Percentiles rank a stretch among this genome's conserved stretches.
phyloP scores from a whole-genome alignment of 805 yeast genomes.

The Candida quercuum region DNA sequence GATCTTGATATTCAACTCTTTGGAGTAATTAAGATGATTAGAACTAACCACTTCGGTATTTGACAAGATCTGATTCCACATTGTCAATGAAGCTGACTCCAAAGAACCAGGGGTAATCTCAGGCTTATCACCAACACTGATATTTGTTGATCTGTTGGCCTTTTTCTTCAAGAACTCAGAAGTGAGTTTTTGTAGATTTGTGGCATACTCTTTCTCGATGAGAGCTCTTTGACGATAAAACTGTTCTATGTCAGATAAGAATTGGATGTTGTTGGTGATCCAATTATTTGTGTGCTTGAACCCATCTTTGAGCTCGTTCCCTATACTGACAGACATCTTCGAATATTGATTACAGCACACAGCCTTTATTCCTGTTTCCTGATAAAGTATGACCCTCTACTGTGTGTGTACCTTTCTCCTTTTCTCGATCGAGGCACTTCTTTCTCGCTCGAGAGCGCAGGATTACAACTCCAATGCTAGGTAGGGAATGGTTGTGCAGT shows the following conservation, averaged over 20 bases:
- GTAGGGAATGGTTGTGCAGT: too few species aligned
- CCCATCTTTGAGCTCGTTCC: constrained; percentile 75
- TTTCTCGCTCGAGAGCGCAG: too few species aligned
- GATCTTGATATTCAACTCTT: constrained; percentile 54
- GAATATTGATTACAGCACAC: too few species aligned
- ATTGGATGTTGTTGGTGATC: constrained; percentile 66
- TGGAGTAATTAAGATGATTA: constrained; percentile 55
- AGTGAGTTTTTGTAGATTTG: constrained; percentile 57
- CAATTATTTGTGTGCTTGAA: constrained; percentile 75
- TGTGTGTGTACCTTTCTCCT: too few species aligned
- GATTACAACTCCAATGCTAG: too few species aligned
- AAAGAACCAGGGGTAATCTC: constrained; percentile 91
- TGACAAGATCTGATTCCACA: constrained; percentile 84
- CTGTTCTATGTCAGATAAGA: constrained; percentile 73
- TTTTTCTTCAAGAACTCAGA: constrained; percentile 71
- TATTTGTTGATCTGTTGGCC: constrained; percentile 55
- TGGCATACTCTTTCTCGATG: constrained; percentile 80
- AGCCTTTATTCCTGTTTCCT: too few species aligned
- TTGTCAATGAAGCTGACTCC: constrained; percentile 78
- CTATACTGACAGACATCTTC: constrained; percentile 32
- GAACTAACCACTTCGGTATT: constrained; percentile 78
- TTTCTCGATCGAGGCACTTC: too few species aligned
- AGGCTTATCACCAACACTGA: constrained; percentile 91
- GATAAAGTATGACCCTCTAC: too few species aligned
- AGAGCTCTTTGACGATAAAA: constrained; percentile 81